phyloP scores from a whole-genome alignment of 768 basidiomycete species.

The Naganishia friedmannii region DNA sequence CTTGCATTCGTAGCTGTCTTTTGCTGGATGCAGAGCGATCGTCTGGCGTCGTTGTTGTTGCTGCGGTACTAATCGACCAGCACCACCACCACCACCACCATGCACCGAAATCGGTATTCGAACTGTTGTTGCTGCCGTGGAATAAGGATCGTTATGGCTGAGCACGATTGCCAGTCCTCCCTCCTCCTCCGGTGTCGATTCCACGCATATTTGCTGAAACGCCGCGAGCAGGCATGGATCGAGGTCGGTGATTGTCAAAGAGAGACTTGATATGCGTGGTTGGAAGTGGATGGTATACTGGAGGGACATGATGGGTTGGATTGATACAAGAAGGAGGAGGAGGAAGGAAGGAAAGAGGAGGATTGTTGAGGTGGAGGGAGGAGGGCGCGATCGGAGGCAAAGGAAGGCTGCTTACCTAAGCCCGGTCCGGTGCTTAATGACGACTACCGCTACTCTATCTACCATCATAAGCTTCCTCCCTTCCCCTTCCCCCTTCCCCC shows the following conservation, averaged over 20 bases:
- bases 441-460: no score
- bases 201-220: background rate
- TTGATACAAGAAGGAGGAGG: no score
- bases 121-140: background rate
- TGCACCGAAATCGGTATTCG: background rate
- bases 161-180: background rate
- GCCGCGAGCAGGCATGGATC: background rate
- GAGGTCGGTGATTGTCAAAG: background rate
- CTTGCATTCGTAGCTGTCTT: background rate
- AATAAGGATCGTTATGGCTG: background rate
- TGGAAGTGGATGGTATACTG: background rate
- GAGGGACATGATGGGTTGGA: background rate
- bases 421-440: no score
- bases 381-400: no score
- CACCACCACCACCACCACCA: no score
- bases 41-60: background rate
- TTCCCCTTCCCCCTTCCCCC: background rate
- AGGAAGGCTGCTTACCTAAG: no score
- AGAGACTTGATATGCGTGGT: background rate
- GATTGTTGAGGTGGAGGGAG: no score
- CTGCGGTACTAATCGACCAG: background rate
- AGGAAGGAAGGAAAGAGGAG: no score
- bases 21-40: background rate
- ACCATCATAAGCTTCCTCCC: background rate
- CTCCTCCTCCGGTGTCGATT: background rate